Evolutionary conservation across 306 rosid species (phyloP), one percentile per base, ranked within the genome.

Genomic region (Lupinus albus): DNA sequence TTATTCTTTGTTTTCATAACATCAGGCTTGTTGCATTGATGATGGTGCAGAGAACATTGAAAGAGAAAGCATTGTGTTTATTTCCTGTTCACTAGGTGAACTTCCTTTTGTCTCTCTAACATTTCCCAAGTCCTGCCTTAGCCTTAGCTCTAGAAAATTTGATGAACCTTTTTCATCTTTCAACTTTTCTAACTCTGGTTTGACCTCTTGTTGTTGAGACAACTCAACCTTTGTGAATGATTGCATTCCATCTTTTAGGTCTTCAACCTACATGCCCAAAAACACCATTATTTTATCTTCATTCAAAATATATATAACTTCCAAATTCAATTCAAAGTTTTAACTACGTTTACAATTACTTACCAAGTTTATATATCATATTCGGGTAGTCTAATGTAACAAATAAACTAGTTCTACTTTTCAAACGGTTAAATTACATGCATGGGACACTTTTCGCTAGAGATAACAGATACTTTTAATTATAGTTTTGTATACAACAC

Each of bases 41-140:
- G 85, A 77, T 10, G 88, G 39, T 1, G 80, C 61, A 49, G 82
- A 59, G 38, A 77, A 78, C 39, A 82, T 46, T 4, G 85, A 84
- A 18, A 86, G 91, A 67, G 91, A 86, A 36, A 87, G 91, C 52
- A 55, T 38, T 0, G 84, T 79, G 7, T 76, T 56, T 8, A 76
- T 78, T 61, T 77, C 82, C 21, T 62, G 56, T 15, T 54, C 76
- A 28, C 53, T 79, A 45, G 56, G 67, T 73, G 61, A 25, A 2
- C 59, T 21, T n/a, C 49, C 55, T 0, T 50, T 72, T 33, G 3
- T 50, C 20, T 15, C 61, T 4, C 35, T 76, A 11, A 15, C 46
- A 28, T 48, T 53, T 47, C 54, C 76, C 4, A 73, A 49, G 15
- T 78, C 72, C n/a, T 58, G 80, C n/a, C 83, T 71, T 59, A 83